Conservation (phyloP, 768 basidiomycete species). For the Lentinula edodes region DNA sequence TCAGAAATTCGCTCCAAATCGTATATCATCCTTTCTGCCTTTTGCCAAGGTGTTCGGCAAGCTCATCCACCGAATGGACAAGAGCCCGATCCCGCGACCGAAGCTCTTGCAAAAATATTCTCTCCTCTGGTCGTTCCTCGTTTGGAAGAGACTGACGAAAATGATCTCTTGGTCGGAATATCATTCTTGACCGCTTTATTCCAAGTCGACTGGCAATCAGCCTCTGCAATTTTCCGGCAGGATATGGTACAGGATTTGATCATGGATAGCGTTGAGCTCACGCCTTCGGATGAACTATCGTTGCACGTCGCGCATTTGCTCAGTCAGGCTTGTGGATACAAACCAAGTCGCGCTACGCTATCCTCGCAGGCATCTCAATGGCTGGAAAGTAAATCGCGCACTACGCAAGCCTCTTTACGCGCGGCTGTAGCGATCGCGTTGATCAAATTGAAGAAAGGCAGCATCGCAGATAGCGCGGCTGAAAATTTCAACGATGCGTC, state of each 20-base stretch:
- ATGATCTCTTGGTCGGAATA: slow-evolving; percentile 45
- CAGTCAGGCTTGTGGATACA: slow-evolving; percentile 72
- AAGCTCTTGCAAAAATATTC: slow-evolving; percentile 45
- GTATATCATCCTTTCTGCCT: slow-evolving; percentile 61
- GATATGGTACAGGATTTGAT: slow-evolving; percentile 62
- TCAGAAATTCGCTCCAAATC: slow-evolving; percentile 55
- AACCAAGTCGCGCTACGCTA: slow-evolving; percentile 60
- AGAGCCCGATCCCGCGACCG: slow-evolving; percentile 40
- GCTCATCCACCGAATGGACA: slow-evolving; percentile 29
- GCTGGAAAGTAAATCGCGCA: slow-evolving; percentile 56
- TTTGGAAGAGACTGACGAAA: slow-evolving; percentile 48
- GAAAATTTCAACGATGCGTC: slow-evolving; percentile 4
- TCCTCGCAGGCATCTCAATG: slow-evolving; percentile 54
- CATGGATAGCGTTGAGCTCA: slow-evolving; percentile 67
- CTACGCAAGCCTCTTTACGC: slow-evolving; percentile 42
- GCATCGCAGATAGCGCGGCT: slow-evolving; percentile 38
- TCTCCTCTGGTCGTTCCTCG: slow-evolving; percentile 40
- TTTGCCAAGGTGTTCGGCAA: slow-evolving; percentile 55
- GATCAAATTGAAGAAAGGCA: slow-evolving; percentile 68
- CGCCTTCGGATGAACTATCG: slow-evolving; percentile 40
- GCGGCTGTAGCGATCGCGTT: slow-evolving; percentile 69
- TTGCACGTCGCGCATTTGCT: slow-evolving; percentile 68
- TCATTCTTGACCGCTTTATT: slow-evolving; percentile 76
- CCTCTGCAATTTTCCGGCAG: slow-evolving; percentile 55
- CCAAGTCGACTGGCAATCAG: slow-evolving; percentile 72